phyloP scores from a whole-genome alignment of 495 filamentous ascomycete genomes.

The Extremus antarcticus region DNA sequence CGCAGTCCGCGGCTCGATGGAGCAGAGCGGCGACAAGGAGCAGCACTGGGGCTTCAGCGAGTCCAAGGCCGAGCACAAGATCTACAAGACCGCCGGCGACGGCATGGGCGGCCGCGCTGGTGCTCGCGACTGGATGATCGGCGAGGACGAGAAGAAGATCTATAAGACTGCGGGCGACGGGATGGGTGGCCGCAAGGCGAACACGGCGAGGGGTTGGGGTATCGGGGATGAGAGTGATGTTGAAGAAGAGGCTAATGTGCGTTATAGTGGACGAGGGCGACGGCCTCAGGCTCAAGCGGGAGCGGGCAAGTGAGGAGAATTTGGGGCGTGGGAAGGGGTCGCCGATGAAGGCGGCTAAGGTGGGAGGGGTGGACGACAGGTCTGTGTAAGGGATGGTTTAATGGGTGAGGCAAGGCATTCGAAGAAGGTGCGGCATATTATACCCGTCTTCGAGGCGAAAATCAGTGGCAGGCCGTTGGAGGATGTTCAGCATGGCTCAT shows the following conservation, averaged over 20 bases:
- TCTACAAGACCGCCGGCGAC: conserved; percentile 46
- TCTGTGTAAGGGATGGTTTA: too few species aligned
- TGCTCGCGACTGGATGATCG: conserved; percentile 49
- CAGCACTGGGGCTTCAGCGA: conserved; percentile 9
- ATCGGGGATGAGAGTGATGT: background rate
- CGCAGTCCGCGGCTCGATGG: background rate
- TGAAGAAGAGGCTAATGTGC: background rate
- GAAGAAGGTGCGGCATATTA: too few species aligned
- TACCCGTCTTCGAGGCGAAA: too few species aligned
- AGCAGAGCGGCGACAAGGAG: conserved; percentile 14
- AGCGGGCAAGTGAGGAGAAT: background rate
- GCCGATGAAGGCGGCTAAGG: background rate
- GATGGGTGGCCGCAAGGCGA: conserved; percentile 55
- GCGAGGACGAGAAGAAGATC: conserved; percentile 26
- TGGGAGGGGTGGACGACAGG: background rate
- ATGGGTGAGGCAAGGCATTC: too few species aligned
- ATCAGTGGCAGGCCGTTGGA: too few species aligned
- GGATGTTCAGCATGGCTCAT: too few species aligned
- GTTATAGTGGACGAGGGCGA: background rate
- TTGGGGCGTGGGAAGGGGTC: background rate
- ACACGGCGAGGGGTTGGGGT: background rate
- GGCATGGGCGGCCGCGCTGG: conserved; percentile 66
- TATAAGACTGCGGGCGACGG: conserved; percentile 52
- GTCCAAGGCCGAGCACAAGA: conserved; percentile 6
- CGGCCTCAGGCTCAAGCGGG: background rate